phyloP scores from a whole-genome alignment of 2,329 filamentous ascomycete genomes.

The Tolypocladium album region DNA sequence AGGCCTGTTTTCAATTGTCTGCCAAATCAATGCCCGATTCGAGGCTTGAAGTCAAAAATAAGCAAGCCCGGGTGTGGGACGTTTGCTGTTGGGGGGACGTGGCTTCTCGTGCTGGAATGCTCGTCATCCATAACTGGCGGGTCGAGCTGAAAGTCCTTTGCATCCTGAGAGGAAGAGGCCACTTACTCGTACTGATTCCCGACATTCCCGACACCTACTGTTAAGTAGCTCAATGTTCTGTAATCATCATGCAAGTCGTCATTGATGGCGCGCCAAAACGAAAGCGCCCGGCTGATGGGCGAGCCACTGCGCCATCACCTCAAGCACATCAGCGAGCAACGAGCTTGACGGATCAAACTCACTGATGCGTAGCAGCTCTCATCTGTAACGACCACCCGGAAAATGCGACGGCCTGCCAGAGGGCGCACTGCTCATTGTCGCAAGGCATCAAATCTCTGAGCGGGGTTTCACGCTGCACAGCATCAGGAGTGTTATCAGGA shows the following conservation, averaged over 20 bases:
- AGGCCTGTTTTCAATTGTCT: neutral
- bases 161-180: too few species aligned
- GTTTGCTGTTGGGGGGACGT: too few species aligned
- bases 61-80: neutral
- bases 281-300: neutral
- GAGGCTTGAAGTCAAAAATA: neutral
- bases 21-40: neutral
- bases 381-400: neutral
- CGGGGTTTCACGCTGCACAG: neutral
- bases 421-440: neutral
- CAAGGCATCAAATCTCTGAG: neutral
- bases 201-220: neutral
- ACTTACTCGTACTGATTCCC: too few species aligned
- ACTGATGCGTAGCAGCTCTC: neutral
- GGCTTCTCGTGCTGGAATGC: too few species aligned
- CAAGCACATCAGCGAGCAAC: too few species aligned
- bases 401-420: neutral
- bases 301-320: neutral
- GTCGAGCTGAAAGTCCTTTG: neutral
- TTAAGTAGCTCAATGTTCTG: neutral
- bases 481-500: neutral
- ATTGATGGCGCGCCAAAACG: neutral
- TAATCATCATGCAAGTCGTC: neutral
- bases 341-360: neutral
- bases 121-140: neutral